A percentile compares a stretch with the other conserved stretches of the same genome.
Evolutionary conservation across 2,329 filamentous ascomycete species (phyloP).

Genomic region (Ceratocystis alfenasii): DNA sequence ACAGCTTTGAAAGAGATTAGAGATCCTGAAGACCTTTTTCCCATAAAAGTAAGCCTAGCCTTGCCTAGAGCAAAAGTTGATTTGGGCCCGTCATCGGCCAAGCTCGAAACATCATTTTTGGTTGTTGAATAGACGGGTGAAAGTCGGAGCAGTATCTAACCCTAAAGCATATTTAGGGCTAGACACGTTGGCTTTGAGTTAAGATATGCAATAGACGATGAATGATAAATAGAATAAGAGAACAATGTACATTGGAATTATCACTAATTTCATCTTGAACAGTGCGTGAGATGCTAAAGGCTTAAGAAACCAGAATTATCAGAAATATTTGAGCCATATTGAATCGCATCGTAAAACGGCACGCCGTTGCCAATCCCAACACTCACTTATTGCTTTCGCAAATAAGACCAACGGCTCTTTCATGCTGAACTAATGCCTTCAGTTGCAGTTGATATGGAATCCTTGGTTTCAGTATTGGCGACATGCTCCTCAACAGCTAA

Average conservation of each 20-base stretch:
- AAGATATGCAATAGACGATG: too few relatives aligned
- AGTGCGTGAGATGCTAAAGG: neutral
- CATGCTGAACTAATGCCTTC: neutral
- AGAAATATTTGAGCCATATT: neutral
- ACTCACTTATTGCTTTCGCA: neutral
- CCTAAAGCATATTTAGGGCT: neutral
- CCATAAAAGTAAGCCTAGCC: neutral
- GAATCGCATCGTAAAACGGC: neutral
- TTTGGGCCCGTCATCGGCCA: conserved; percentile 5
- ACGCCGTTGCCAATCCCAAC: neutral
- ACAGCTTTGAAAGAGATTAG: neutral
- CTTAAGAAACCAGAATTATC: neutral
- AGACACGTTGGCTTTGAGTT: too few relatives aligned
- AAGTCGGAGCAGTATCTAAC: neutral
- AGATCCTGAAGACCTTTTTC: neutral
- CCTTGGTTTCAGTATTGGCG: neutral
- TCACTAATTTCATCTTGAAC: neutral
- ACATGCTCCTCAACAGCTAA: conserved; percentile 27
- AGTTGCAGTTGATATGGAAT: neutral
- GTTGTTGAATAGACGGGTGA: neutral
- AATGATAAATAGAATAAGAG: too few relatives aligned
- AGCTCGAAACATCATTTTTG: neutral
- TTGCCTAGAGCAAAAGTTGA: neutral
- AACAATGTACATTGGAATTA: neutral
- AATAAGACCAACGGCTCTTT: neutral